phyloP scores from a whole-genome alignment of 176 grass and related monocot genomes.

The Phyllostachys edulis region DNA sequence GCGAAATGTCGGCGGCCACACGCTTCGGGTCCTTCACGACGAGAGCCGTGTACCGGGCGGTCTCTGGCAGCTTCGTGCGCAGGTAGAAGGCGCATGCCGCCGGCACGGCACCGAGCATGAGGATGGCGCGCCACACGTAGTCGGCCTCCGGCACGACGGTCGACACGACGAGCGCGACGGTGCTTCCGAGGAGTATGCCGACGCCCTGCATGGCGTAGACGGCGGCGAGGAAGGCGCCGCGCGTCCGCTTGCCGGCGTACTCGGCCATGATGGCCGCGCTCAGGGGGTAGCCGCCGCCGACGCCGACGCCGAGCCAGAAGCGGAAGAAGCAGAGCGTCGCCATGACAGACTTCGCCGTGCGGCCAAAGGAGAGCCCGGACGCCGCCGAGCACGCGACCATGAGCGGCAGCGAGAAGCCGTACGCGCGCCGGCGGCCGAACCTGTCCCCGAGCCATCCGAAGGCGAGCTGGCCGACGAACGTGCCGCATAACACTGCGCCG shows the following conservation, averaged over 20 bases:
- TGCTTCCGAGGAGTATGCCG: background rate
- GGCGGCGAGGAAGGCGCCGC: constrained; percentile 14
- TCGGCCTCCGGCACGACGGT: constrained; percentile 14
- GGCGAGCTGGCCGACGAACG: too few species aligned
- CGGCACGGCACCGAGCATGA: constrained; percentile 60
- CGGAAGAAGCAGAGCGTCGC: constrained; percentile 24
- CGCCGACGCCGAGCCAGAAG: background rate
- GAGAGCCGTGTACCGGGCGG: constrained; percentile 64
- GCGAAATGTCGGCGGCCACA: constrained; percentile 56
- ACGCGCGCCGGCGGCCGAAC: too few species aligned
- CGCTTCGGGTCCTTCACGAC: constrained; percentile 45
- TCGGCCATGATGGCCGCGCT: constrained; percentile 29
- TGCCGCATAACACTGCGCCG: too few species aligned
- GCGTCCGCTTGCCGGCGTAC: constrained; percentile 11
- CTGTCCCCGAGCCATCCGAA: too few species aligned
- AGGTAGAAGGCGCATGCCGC: constrained; percentile 53
- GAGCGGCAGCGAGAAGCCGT: too few species aligned
- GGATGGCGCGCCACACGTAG: constrained; percentile 57
- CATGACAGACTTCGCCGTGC: background rate
- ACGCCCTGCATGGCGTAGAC: constrained; percentile 29
- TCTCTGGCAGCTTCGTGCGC: constrained; percentile 65
- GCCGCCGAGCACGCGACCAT: too few species aligned
- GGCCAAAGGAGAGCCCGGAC: constrained; percentile 1
- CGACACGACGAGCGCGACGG: constrained; percentile 3
- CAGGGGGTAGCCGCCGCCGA: background rate